phyloP scores from a whole-genome alignment of 345 rosid genomes.

The Sisymbrium altissimum region DNA sequence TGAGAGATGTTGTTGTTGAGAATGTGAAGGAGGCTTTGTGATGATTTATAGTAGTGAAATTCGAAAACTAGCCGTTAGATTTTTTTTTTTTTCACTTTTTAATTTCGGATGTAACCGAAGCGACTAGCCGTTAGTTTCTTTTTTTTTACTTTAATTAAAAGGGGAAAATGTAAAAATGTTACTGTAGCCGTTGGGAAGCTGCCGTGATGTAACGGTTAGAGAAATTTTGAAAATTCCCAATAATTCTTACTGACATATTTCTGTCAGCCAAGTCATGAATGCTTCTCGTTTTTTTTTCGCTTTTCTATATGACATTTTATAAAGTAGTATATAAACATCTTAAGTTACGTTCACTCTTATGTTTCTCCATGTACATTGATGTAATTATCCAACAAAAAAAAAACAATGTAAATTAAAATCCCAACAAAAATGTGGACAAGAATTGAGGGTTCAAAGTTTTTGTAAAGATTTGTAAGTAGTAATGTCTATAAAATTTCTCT shows the following conservation, averaged over 20 bases:
- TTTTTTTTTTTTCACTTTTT: neutral
- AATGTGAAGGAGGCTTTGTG: neutral
- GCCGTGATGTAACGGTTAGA: neutral
- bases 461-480: no score
- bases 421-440: no score
- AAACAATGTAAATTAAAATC: no score
- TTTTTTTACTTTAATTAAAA: neutral
- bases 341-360: no score
- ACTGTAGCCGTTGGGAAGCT: conserved; percentile 24
- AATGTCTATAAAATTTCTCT: no score
- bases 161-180: neutral
- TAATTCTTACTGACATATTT: no score
- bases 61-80: conserved; percentile 29
- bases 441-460: no score
- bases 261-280: neutral
- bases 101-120: no score
- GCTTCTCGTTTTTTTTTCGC: neutral
- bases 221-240: neutral
- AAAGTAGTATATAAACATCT: no score
- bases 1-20: neutral
- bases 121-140: conserved; percentile 21
- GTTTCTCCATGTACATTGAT: no score
- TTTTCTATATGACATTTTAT: no score
- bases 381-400: no score
- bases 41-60: conserved; percentile 7